Base-by-base conservation (phyloP, 805 yeast genomes). In the Candida berthetii region DNA sequence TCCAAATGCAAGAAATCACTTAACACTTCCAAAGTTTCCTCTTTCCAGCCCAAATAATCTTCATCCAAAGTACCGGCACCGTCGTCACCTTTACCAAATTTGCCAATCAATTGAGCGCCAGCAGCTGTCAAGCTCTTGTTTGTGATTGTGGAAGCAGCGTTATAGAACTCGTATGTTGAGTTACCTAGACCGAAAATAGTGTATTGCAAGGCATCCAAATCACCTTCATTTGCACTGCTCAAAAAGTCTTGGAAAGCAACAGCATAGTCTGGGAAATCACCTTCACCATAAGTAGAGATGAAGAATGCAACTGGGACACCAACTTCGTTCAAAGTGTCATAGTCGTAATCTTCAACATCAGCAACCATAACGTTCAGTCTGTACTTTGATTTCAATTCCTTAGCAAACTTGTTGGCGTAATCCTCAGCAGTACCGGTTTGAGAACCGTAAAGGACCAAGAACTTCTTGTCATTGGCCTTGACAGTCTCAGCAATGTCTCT, bases 361-460 rank as follows among this genome's bases (percentile, higher is more conserved):
- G 83, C 93, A 44, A 83, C 78, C 83, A 93, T 78, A 3, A 91
- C 79, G 48, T 81, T 78, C 51, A 93, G 72, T 36, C 90, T 87
- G 58, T 84, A 90, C 60, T 83, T 76, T 22, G 95, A 71, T 52
- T 80, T 78, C 54, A 91, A 78, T 60, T 93, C 99, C 58, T 90
- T 89, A 37, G 96, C 80, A 52, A 89, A 81, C 59, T 91, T 86
- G 52, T 83, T 77, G 16, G 97, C 95, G 55, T 89, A 91, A 58
- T 93, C 99, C 66, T 93, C 99, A 35, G 98, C 96, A 15, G 99
- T 93, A 48, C 99, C 99, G 5, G 99, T 93, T 66, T 93, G 99
- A 13, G 98, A 90, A 15, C 96, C 98, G 60, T 75, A 93, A 46
- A 93, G 74, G 3, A 93, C 82, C 35, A 89, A 68, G 31, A 85